These are phyloP conservation scores for Arxiozyma slooffiae DNA, from an alignment of 1,139 yeast genomes.

Conservation along the genomic window DNA sequence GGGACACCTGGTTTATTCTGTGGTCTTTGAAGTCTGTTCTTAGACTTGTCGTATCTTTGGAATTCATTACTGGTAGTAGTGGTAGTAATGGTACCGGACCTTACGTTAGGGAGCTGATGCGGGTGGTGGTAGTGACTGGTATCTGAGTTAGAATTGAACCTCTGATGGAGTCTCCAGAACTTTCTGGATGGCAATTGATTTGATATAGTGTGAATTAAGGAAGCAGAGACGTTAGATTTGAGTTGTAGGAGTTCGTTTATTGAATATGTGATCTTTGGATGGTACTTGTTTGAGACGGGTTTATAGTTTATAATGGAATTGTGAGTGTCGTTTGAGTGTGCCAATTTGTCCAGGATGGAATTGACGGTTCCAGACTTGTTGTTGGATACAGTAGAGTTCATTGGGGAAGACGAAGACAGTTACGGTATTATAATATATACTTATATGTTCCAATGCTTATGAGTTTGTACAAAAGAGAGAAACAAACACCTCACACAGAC, in stretches of 20 bases:
- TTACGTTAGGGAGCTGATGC: neutral
- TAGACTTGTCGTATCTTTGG: neutral
- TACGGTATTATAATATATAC: too few species aligned
- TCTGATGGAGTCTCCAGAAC: constrained; percentile 28
- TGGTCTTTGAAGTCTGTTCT: neutral
- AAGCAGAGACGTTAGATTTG: constrained; percentile 13
- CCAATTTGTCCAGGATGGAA: neutral
- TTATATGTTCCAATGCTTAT: too few species aligned
- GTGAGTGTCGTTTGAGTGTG: neutral
- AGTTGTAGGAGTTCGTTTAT: constrained; percentile 14
- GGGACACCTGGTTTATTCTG: neutral
- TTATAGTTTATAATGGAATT: constrained; percentile 14
- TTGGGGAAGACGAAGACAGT: too few species aligned
- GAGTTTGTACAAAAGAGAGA: too few species aligned
- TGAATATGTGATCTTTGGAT: constrained; percentile 15
- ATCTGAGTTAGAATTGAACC: constrained; percentile 14
- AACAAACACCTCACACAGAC: too few species aligned
- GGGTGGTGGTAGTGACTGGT: constrained; percentile 5
- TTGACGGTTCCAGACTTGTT: too few species aligned
- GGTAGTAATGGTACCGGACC: neutral
- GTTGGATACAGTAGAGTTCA: too few species aligned
- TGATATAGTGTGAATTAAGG: constrained; percentile 9
- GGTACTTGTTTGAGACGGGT: constrained; percentile 10
- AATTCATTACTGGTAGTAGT: neutral
- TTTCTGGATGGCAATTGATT: constrained; percentile 25